Conservation (phyloP, 2,329 filamentous ascomycete species). For the Fonsecaea pedrosoi region DNA sequence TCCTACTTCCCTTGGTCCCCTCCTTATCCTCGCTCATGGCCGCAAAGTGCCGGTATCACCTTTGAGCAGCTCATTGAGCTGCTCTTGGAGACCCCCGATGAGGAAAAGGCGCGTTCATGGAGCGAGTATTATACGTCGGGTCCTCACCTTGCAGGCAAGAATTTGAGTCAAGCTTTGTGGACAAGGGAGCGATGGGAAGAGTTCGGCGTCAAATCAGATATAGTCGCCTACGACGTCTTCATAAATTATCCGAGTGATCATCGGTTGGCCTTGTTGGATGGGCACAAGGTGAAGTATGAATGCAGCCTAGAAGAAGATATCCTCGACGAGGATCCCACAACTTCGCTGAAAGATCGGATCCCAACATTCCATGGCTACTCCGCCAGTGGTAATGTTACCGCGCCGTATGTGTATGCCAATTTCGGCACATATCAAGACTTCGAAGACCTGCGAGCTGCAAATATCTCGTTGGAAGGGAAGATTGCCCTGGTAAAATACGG, state of each 20-base stretch:
- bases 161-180: conserved; percentile 78
- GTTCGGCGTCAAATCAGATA: conserved; percentile 66
- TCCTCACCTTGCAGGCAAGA: conserved; percentile 77
- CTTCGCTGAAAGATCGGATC: conserved; percentile 72
- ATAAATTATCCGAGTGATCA: conserved; percentile 79
- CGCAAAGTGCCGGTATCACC: conserved; percentile 54
- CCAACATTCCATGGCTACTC: conserved; percentile 96
- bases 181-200: conserved; percentile 75
- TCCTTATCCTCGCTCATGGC: conserved; percentile 51
- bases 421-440: conserved; percentile 88
- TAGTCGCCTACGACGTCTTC: conserved; percentile 76
- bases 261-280: conserved; percentile 68
- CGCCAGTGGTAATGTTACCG: conserved; percentile 88
- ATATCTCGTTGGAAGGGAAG: conserved; percentile 79
- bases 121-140: conserved; percentile 79
- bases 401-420: conserved; percentile 85
- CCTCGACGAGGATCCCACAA: conserved; percentile 81
- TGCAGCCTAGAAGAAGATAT: conserved; percentile 85
- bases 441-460: conserved; percentile 77
- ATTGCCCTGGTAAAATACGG: conserved; percentile 89
- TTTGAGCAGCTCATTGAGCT: conserved; percentile 64
- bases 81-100: conserved; percentile 61
- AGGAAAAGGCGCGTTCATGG: conserved; percentile 70
- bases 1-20: conserved; percentile 51
- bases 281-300: conserved; percentile 70